A percentile compares a stretch with the other conserved stretches of the same genome.
phyloP scores from a whole-genome alignment of 1,284 basidiomycete species.

The Tetrapyrgos nigripes region DNA sequence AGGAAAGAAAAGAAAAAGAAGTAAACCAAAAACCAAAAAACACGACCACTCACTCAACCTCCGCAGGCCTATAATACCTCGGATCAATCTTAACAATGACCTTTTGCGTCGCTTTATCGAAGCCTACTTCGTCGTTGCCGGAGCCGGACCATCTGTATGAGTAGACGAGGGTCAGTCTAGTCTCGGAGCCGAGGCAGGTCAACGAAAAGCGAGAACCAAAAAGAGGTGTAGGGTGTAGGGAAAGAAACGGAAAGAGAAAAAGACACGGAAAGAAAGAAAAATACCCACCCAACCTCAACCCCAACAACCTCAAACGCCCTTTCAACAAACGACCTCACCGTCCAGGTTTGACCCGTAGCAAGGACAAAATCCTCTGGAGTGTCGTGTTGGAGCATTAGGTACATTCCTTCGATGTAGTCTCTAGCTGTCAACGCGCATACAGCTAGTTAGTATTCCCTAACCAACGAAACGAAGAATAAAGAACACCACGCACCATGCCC shows the following conservation, averaged over 20 bases:
- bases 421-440: too few species aligned
- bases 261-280: constrained; percentile 9
- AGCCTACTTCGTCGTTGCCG: constrained; percentile 79
- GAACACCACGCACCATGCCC: constrained; percentile 74
- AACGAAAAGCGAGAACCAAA: too few species aligned
- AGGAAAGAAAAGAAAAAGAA: neutral
- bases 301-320: constrained; percentile 79
- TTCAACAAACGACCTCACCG: constrained; percentile 88
- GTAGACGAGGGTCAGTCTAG: neutral
- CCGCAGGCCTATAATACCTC: constrained; percentile 87
- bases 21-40: neutral
- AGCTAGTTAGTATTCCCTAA: neutral
- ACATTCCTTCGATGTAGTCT: constrained; percentile 95
- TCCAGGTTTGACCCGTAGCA: constrained; percentile 92
- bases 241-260: constrained; percentile 2
- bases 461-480: neutral
- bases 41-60: constrained; percentile 79
- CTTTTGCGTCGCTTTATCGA: constrained; percentile 69
- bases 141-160: constrained; percentile 72
- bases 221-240: too few species aligned
- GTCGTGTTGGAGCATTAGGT: constrained; percentile 90
- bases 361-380: constrained; percentile 87
- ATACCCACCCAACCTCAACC: constrained; percentile 64
- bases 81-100: constrained; percentile 83
- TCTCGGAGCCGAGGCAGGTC: too few species aligned